Evolutionary conservation across 441 rosid species (phyloP).

Genomic region (Croton setiger): DNA sequence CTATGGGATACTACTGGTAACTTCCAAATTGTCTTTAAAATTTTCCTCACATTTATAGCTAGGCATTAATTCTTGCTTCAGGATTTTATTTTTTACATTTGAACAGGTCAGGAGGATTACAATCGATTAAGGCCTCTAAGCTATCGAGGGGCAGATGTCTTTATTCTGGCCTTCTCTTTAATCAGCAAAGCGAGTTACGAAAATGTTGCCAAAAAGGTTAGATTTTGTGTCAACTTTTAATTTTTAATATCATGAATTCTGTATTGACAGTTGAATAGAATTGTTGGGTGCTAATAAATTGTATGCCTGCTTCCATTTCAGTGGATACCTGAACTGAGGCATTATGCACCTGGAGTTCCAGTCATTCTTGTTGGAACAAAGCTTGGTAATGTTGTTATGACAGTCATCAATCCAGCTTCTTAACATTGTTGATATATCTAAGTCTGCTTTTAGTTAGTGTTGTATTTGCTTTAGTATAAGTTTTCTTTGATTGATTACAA

Average conservation of each 20-base stretch:
- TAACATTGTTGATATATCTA: not conserved
- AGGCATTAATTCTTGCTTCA: slow-evolving; percentile 4
- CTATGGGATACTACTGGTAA: slow-evolving; percentile 84
- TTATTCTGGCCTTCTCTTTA: slow-evolving; percentile 77
- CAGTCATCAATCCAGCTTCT: not conserved
- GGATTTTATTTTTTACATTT: slow-evolving; percentile 3
- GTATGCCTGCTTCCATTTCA: slow-evolving; percentile 28
- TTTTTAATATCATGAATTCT: slow-evolving; percentile 8
- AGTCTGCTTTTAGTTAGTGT: not conserved
- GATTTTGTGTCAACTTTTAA: not conserved
- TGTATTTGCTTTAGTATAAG: not conserved
- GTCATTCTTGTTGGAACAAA: slow-evolving; percentile 83
- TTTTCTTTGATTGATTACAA: not conserved
- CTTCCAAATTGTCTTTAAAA: slow-evolving; percentile 10
- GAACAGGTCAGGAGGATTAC: slow-evolving; percentile 75
- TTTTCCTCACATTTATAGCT: not conserved
- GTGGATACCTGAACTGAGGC: slow-evolving; percentile 90
- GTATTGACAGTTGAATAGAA: not conserved
- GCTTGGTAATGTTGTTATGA: slow-evolving; percentile 39
- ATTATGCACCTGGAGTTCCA: slow-evolving; percentile 81
- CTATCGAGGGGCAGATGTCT: slow-evolving; percentile 80
- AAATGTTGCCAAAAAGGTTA: slow-evolving; percentile 78
- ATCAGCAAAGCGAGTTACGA: slow-evolving; percentile 92
- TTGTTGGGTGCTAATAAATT: slow-evolving; percentile 20
- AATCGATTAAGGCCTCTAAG: slow-evolving; percentile 70